Evolutionary conservation across 1,284 basidiomycete species (phyloP).

Genomic region (Caloboletus firmus): DNA sequence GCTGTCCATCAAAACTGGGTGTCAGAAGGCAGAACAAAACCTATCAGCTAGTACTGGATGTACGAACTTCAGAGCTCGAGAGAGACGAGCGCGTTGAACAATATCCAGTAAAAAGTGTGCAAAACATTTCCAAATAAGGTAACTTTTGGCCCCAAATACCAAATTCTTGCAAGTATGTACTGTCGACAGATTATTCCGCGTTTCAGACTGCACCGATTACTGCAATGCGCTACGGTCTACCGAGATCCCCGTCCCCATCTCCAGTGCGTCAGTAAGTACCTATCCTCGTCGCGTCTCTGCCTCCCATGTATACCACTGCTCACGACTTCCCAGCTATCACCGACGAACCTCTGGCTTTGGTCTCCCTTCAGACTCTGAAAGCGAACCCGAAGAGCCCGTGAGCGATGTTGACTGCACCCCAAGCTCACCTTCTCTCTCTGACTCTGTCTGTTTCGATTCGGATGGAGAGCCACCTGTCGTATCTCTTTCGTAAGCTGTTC

Average conservation of each 20-base stretch:
- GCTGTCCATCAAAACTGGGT: background rate
- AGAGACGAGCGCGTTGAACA: too few species aligned
- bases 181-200: background rate
- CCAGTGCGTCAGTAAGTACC: slow-evolving; percentile 48
- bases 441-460: slow-evolving; percentile 43
- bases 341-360: slow-evolving; percentile 52
- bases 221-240: slow-evolving; percentile 61
- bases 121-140: background rate
- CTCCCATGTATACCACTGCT: background rate
- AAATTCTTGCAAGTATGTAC: background rate
- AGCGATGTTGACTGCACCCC: slow-evolving; percentile 27
- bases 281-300: background rate
- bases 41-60: too few species aligned
- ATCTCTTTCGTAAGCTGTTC: slow-evolving; percentile 36
- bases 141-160: background rate
- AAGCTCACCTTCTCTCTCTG: slow-evolving; percentile 30
- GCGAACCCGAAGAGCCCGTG: slow-evolving; percentile 32
- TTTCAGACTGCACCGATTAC: slow-evolving; percentile 9
- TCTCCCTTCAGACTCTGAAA: slow-evolving; percentile 46
- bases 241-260: slow-evolving; percentile 61
- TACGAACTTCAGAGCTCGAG: too few species aligned
- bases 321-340: slow-evolving; percentile 3
- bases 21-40: background rate
- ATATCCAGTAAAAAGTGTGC: background rate
- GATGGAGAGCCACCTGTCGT: slow-evolving; percentile 39